Evolutionary conservation across 2,329 filamentous ascomycete species (phyloP).

Genomic region (Didymella segeticola): DNA sequence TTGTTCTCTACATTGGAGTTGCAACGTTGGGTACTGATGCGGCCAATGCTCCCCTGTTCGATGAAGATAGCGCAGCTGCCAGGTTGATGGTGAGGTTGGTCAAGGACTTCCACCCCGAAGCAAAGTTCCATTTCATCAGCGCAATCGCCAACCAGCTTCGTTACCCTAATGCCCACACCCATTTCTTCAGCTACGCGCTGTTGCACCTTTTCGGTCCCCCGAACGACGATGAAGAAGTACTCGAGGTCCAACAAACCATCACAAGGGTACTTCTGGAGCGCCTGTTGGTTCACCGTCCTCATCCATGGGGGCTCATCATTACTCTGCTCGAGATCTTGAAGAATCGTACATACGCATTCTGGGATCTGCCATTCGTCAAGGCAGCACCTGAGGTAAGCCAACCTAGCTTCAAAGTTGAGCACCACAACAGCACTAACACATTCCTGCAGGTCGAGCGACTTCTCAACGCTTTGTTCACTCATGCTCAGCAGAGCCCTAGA

Average conservation of each 20-base stretch:
- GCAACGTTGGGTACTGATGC: conserved; percentile 69
- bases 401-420: neutral
- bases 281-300: conserved; percentile 85
- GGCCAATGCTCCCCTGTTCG: conserved; percentile 69
- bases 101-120: conserved; percentile 75
- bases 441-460: conserved; percentile 52
- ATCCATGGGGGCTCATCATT: conserved; percentile 93
- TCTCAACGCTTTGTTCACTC: conserved; percentile 55
- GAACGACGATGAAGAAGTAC: conserved; percentile 66
- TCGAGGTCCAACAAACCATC: conserved; percentile 89
- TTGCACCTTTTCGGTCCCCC: conserved; percentile 76
- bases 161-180: conserved; percentile 86
- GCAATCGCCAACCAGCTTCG: conserved; percentile 92
- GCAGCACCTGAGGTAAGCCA: conserved; percentile 73
- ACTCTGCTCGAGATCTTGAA: conserved; percentile 89
- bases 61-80: conserved; percentile 69
- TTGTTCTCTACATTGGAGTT: conserved; percentile 83
- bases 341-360: conserved; percentile 90
- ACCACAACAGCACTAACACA: conserved; percentile 18
- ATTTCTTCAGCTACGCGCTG: conserved; percentile 88
- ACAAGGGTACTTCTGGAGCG: conserved; percentile 88
- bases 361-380: conserved; percentile 91
- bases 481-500: conserved; percentile 56
- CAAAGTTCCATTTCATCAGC: conserved; percentile 81
- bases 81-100: conserved; percentile 77